phyloP scores from a whole-genome alignment of 2,329 filamentous ascomycete species.

The Ophiostoma australiae region DNA sequence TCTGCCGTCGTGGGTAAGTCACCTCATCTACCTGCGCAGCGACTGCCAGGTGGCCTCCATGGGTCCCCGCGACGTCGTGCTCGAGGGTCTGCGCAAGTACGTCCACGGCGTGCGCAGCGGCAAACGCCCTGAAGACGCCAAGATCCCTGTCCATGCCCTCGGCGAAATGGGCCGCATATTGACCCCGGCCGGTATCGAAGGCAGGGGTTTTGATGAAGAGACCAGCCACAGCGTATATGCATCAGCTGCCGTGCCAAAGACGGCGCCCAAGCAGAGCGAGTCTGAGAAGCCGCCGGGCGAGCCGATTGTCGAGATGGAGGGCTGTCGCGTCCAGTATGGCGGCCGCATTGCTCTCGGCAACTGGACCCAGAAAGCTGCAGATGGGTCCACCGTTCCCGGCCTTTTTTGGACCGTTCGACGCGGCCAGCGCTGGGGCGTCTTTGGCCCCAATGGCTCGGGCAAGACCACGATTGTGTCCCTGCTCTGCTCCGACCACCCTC shows the following conservation, averaged over 20 bases:
- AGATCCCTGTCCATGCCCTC: constrained; percentile 45
- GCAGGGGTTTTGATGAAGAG: constrained; percentile 35
- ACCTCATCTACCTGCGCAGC: constrained; percentile 67
- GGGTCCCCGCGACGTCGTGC: constrained; percentile 60
- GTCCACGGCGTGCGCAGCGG: constrained; percentile 45
- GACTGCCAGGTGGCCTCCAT: constrained; percentile 61
- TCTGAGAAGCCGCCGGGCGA: constrained; percentile 47
- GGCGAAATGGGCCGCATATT: constrained; percentile 48
- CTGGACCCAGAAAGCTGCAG: constrained; percentile 61
- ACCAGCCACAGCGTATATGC: background rate
- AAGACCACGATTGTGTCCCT: constrained; percentile 93
- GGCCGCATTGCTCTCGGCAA: constrained; percentile 72
- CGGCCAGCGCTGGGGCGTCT: constrained; percentile 85
- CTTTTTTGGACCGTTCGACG: constrained; percentile 77
- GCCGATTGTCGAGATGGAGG: constrained; percentile 78
- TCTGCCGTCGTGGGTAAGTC: constrained; percentile 85
- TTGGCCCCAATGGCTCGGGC: constrained; percentile 89
- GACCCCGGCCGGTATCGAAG: constrained; percentile 39
- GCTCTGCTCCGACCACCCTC: constrained; percentile 92
- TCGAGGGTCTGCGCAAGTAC: constrained; percentile 49
- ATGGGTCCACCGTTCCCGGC: constrained; percentile 52
- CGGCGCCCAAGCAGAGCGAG: constrained; percentile 26
- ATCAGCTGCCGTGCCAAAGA: background rate
- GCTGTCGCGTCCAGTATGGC: constrained; percentile 76
- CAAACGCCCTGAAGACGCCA: constrained; percentile 42